Conservation (phyloP, 1,139 yeast genomes). For the Hyphopichia khmerensis region DNA sequence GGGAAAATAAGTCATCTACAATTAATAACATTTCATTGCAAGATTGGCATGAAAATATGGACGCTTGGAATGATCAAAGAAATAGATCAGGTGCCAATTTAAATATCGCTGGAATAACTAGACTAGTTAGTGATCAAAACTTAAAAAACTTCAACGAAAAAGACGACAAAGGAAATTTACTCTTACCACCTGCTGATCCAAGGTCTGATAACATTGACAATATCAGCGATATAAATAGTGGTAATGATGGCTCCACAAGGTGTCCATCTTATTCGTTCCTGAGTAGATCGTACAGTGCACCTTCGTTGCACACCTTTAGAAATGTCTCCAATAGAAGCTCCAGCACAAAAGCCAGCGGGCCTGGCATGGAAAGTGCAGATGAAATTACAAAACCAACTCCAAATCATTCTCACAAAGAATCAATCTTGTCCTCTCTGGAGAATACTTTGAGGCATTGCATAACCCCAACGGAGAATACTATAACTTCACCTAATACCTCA, state of each 20-base stretch:
- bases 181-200: slow-evolving; percentile 20
- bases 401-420: slow-evolving; percentile 8
- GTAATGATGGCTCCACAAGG: slow-evolving; percentile 4
- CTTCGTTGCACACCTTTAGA: slow-evolving; percentile 41
- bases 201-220: slow-evolving; percentile 26
- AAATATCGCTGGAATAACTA: slow-evolving; percentile 13
- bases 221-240: slow-evolving; percentile 23
- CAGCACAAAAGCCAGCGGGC: slow-evolving; percentile 6
- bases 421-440: slow-evolving; percentile 4
- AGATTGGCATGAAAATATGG: slow-evolving; percentile 31
- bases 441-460: slow-evolving; percentile 6
- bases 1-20: background rate
- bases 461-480: slow-evolving; percentile 8
- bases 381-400: background rate
- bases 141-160: slow-evolving; percentile 4
- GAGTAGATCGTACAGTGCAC: slow-evolving; percentile 38
- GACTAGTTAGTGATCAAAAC: slow-evolving; percentile 13
- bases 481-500: slow-evolving; percentile 17
- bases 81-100: slow-evolving; percentile 22
- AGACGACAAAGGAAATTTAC: slow-evolving; percentile 5
- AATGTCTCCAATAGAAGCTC: slow-evolving; percentile 8
- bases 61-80: slow-evolving; percentile 22
- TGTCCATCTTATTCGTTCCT: slow-evolving; percentile 17
- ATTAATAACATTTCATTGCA: slow-evolving; percentile 25
- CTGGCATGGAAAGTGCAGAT: background rate